Base-by-base conservation (phyloP, 2,329 filamentous ascomycete genomes). In the Alternaria burnsii region DNA sequence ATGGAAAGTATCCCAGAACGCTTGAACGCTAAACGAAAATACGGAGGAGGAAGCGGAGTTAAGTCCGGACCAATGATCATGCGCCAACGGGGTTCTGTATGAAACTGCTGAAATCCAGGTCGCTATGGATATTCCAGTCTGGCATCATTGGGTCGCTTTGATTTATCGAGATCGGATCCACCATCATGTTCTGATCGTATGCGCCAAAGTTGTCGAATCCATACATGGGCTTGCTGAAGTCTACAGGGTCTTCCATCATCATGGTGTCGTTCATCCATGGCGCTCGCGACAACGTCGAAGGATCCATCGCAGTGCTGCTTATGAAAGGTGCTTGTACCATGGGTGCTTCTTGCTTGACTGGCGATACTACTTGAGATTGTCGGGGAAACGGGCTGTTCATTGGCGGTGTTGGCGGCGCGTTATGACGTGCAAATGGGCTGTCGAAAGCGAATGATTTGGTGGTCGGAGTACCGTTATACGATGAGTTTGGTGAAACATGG, bases 401-500 rank as follows among this genome's bases (percentile, higher is more conserved):
- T 3, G 76, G 74, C 14, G 77, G 76, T 42, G 78, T 80, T 42
- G 76, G 75, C 9, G 78, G 78, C 41, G 75, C 71, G 32, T 71
- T 72, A 56, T 74, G 67, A 18, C 72, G 75, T 30, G 69, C 54
- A 63, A 77, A 78, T 4, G 75, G 62, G 55, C 71, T 70, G 60
- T 61, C 65, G 65, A 74, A 73, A 5, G 73, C 67, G 30, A 77
- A 69, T 5, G 72, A 69, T 62, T 70, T 70, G 8, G 75, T 72
- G 55, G 79, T 71, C 9, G 74, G 81, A 8, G 80, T 81, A 36
- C 76, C 74, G 48, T 69, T 67, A 46, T 78, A 72, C 2, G 79
- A 76, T 24, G 77, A 79, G 11, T 72, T 66, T 9, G 76, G 74
- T 4, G 77, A 76, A 38, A 70, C 69, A 52, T 85, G 82, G 44